Base-by-base conservation (phyloP, 768 basidiomycete genomes). In the Mycena alexandri region DNA sequence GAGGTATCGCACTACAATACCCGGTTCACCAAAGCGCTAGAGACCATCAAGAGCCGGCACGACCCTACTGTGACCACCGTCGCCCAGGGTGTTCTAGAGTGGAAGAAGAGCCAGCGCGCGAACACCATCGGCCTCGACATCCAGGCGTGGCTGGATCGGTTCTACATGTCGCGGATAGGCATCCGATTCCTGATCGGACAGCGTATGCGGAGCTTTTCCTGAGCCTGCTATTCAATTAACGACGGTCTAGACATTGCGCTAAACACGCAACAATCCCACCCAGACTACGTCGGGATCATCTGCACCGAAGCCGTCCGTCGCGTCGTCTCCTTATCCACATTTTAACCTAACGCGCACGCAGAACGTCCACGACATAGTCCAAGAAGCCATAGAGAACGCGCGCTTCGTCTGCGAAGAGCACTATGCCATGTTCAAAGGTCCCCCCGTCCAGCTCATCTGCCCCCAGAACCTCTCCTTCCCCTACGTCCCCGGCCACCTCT, bases 11-110 rank as follows among this genome's bases (percentile, higher is more conserved):
- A 97, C 71, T 98, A 95, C 82, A 99, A 99, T 79, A 87, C 89
- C 25, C 85, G 89, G 10, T 98, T 99, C 82, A 99, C 98, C 6
- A 91, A 90, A 71, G 79, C 89, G 41, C 85, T 99, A 11, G 92
- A 96, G 51, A 82, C 88, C 24, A 96, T 99, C 84, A 99, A 99
- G 82, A 88, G 85, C 63, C 85, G 98, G 13, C 98, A 99, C 79
- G 97, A 99, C 75, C 97, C 97, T 0, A 99, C 98, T 0, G 98
- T 99, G 10, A 96, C 97, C 8, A 98, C 96, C 10, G 93, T 99
- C 63, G 95, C 94, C 0, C 96, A 97, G 79, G 97, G 97, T 53
- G 93, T 99, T 5, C 83, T 98, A 65, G 97, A 99, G 77, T 98
- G 96, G 96, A 98, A 99, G 76, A 85, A 89, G 38, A 84, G 82